phyloP scores from a whole-genome alignment of 257 asterid genomes.

The Nicotiana otophora region DNA sequence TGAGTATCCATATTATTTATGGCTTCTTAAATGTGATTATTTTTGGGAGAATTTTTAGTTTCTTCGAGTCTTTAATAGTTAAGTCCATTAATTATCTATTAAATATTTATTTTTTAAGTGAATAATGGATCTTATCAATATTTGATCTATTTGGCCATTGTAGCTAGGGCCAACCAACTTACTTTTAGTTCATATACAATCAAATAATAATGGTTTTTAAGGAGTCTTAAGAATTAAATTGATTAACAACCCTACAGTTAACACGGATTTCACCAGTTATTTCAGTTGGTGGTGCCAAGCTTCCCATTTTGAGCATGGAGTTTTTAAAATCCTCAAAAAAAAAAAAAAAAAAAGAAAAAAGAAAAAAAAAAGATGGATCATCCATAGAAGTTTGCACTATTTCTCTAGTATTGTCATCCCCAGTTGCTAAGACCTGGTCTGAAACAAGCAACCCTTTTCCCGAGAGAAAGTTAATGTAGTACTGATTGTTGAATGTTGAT shows the following conservation, averaged over 20 bases:
- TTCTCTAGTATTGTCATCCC: constrained; percentile 25
- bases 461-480: constrained; percentile 55
- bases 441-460: constrained; percentile 75
- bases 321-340: constrained; percentile 49
- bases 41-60: too few relatives aligned
- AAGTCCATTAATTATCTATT: too few relatives aligned
- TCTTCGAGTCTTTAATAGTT: too few relatives aligned
- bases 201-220: background rate
- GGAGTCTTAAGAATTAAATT: constrained; percentile 10
- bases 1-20: too few relatives aligned
- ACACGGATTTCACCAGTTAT: constrained; percentile 47
- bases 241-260: constrained; percentile 54
- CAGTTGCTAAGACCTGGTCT: constrained; percentile 51
- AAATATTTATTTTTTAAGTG: too few relatives aligned
- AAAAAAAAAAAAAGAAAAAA: constrained; percentile 25
- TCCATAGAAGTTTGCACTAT: constrained; percentile 38
- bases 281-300: constrained; percentile 24
- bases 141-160: too few relatives aligned
- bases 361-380: constrained; percentile 14
- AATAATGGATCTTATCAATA: too few relatives aligned
- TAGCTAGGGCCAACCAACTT: background rate
- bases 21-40: too few relatives aligned
- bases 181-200: background rate
- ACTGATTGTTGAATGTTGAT: constrained; percentile 53
- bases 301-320: constrained; percentile 76